These are phyloP conservation scores for Juglanconis oblonga DNA, from an alignment of 2,329 filamentous ascomycete genomes.

Conservation along the genomic window DNA sequence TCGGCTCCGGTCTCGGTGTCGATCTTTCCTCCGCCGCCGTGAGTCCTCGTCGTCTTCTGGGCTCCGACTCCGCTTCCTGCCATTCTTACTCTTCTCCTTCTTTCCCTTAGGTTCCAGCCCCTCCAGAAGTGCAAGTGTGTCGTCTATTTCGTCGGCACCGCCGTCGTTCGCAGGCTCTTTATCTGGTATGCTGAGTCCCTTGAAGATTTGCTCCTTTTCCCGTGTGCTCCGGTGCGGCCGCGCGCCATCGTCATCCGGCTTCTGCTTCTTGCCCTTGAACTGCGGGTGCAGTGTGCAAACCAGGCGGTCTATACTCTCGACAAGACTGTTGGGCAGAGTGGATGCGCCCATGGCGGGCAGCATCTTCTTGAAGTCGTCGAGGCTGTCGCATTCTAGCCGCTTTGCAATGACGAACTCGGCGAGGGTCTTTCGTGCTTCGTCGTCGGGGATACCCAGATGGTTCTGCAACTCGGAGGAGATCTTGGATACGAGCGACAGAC, in stretches of 20 bases:
- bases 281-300: conserved; percentile 89
- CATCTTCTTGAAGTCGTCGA: conserved; percentile 71
- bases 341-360: conserved; percentile 75
- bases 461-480: conserved; percentile 94
- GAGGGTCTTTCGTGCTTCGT: conserved; percentile 65
- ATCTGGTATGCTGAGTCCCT: conserved; percentile 83
- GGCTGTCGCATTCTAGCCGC: conserved; percentile 69
- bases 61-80: conserved; percentile 33
- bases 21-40: conserved; percentile 50
- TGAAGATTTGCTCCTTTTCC: conserved; percentile 85
- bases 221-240: conserved; percentile 48
- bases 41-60: conserved; percentile 45
- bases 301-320: conserved; percentile 88
- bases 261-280: conserved; percentile 60
- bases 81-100: conserved; percentile 30
- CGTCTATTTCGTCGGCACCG: conserved; percentile 71
- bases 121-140: conserved; percentile 90
- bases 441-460: conserved; percentile 81
- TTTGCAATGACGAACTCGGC: conserved; percentile 96
- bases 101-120: conserved; percentile 68
- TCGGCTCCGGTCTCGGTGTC: conserved; percentile 26
- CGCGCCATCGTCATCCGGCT: conserved; percentile 37
- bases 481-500: conserved; percentile 90
- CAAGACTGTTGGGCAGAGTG: conserved; percentile 77
- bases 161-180: conserved; percentile 46